Evolutionary conservation across 2,329 filamentous ascomycete species (phyloP), one percentile per base, ranked within the genome.

Genomic region (Lojkania enalia): DNA sequence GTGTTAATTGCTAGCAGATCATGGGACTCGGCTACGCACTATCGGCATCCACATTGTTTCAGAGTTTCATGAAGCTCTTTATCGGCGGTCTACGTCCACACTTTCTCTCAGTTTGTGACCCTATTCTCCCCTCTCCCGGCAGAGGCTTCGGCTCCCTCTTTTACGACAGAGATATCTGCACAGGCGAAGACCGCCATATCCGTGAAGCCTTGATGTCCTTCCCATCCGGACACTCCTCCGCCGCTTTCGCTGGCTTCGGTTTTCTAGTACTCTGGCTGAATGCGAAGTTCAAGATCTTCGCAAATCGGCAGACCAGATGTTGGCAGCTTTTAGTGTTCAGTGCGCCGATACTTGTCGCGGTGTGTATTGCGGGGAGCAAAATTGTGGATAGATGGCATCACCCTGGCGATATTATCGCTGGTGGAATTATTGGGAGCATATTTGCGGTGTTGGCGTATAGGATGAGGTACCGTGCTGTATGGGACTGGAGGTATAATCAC

Each of bases 341-440:
- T 46, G 72, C 78, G 0, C 86, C 86, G 0, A 69, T 88, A 20
- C 75, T 88, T 0, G 78, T 81, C 1, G 85, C 85, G 0, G 71
- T 74, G 0, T 70, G 88, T 1, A 84, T 89, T 18, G 83, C 79
- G 0, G 83, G 82, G 3, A 80, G 82, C 0, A 73, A 88, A 23
- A 84, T 84, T 0, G 84, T 87, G 41, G 70, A 88, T 52, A 79
- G 84, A n/a, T 67, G 57, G 66, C 86, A 90, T 67, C 83, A 88
- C 66, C 86, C 83, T 77, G 84, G 85, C 44, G 85, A 88, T 48
- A 73, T 86, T 5, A 43, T 87, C 0, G 81, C 79, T 1, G 85
- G 85, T 2, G 82, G 75, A 0, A 58, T 79, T 14, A 83, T 87
- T 19, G 85, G 85, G 1, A 80, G 76, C 0, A 55, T 79, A 39